Conservation (phyloP, 176 grass and related monocot genomes). For the Elaeis guineensis region DNA sequence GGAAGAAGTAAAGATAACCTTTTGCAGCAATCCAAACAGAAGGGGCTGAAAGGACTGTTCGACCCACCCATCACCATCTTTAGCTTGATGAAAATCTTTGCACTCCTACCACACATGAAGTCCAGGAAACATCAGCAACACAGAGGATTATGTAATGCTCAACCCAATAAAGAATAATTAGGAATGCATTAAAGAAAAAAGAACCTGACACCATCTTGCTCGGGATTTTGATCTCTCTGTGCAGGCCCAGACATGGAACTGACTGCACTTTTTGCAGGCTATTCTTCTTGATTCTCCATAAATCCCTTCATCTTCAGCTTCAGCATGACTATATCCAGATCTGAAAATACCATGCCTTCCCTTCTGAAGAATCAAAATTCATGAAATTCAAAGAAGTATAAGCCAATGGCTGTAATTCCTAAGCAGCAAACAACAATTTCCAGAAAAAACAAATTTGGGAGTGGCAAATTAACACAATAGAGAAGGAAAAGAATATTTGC, state of each 20-base stretch:
- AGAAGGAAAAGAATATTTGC: no score
- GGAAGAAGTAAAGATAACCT: conserved; percentile 39
- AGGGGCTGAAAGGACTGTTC: conserved; percentile 85
- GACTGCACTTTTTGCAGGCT: conserved; percentile 78
- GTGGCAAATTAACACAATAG: no score
- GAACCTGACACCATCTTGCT: conserved; percentile 99
- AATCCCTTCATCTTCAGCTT: conserved; percentile 66
- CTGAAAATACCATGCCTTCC: conserved; percentile 55
- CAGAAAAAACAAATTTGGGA: no score
- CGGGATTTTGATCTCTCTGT: conserved; percentile 75
- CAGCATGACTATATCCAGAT: conserved; percentile 69
- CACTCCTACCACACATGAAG: conserved; percentile 48
- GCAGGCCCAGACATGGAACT: conserved; percentile 85
- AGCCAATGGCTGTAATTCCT: no score
- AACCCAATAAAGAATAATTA: no score
- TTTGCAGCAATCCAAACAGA: conserved; percentile 74
- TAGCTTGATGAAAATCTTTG: conserved; percentile 96
- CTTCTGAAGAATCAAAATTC: conserved; percentile 48
- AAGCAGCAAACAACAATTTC: no score
- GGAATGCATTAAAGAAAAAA: neutral
- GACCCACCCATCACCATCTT: conserved; percentile 99
- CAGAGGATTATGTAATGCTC: no score
- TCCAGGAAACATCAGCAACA: neutral
- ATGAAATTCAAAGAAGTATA: conserved; percentile 5
- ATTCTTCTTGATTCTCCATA: conserved; percentile 79